phyloP scores from a whole-genome alignment of 345 rosid genomes.

The Draba incana region DNA sequence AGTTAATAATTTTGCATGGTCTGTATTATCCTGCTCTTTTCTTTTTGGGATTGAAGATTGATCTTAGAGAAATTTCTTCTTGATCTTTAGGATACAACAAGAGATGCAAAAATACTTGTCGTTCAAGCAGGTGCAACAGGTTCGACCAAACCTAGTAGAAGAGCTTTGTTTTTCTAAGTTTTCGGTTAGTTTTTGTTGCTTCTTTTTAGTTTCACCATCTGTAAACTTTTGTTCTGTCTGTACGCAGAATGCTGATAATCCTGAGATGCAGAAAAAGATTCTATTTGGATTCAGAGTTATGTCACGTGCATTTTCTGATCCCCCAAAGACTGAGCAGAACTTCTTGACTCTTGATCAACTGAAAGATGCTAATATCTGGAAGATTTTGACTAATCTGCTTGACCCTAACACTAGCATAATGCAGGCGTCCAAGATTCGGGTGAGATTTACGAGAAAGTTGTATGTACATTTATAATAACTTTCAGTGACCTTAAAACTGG shows the following conservation, averaged over 20 bases:
- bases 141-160: slow-evolving; percentile 37
- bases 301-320: slow-evolving; percentile 92
- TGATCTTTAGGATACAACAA: slow-evolving; percentile 86
- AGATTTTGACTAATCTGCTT: slow-evolving; percentile 65
- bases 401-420: slow-evolving; percentile 72
- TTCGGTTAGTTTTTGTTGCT: background rate
- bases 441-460: slow-evolving; percentile 43
- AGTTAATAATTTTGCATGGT: slow-evolving; percentile 27
- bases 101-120: slow-evolving; percentile 92
- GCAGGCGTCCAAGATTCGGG: slow-evolving; percentile 68
- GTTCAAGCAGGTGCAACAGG: slow-evolving; percentile 86
- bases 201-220: background rate
- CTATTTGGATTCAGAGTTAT: slow-evolving; percentile 76
- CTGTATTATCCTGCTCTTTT: slow-evolving; percentile 26
- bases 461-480: background rate
- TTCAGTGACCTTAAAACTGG: slow-evolving; percentile 10
- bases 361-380: slow-evolving; percentile 95
- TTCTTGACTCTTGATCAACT: slow-evolving; percentile 90
- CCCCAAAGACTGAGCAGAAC: slow-evolving; percentile 79
- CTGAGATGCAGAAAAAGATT: slow-evolving; percentile 83
- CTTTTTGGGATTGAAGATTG: slow-evolving; percentile 45
- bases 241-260: slow-evolving; percentile 76
- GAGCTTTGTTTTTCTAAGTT: background rate
- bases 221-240: slow-evolving; percentile 36
- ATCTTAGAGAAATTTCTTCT: slow-evolving; percentile 48